These are phyloP conservation scores for Stentor coeruleus DNA, from an alignment of 73 alveolate species.

Conservation along the genomic window DNA sequence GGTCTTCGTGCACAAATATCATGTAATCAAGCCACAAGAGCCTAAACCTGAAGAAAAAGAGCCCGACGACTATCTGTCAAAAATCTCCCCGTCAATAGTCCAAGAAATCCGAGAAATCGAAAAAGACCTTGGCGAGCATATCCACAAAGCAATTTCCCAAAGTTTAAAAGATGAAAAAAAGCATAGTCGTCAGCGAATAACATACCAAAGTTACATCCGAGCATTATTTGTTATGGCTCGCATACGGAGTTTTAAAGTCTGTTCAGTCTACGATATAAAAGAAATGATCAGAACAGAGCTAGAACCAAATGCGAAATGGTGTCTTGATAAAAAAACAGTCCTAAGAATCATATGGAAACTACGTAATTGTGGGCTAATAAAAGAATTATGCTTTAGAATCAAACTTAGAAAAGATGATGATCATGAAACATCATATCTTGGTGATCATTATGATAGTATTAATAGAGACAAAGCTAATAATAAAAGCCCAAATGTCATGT, in stretches of 20 bases:
- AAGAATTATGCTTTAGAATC: constrained; percentile 14
- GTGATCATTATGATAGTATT: constrained; percentile 6
- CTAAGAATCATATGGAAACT: constrained; percentile 8
- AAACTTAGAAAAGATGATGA: constrained; percentile 7
- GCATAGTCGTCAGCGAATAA: neutral
- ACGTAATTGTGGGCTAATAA: neutral
- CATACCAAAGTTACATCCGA: constrained; percentile 5
- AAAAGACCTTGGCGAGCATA: neutral
- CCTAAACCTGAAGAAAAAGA: neutral
- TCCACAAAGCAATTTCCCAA: neutral
- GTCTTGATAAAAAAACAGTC: constrained; percentile 23
- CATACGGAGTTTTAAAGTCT: neutral
- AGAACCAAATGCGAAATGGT: constrained; percentile 22
- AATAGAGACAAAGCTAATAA: neutral
- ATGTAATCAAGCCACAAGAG: neutral
- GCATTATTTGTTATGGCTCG: constrained; percentile 16
- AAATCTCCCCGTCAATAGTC: neutral
- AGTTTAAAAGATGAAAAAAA: neutral
- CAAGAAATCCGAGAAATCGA: neutral
- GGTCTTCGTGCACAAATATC: constrained; percentile 24
- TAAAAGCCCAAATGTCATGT: neutral
- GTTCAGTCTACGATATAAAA: neutral
- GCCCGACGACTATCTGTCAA: neutral
- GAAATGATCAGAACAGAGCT: constrained; percentile 1
- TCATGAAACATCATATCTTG: neutral